Conservation (phyloP, 1,284 basidiomycete genomes). For the Ceratorhiza oryzae-sativae region DNA sequence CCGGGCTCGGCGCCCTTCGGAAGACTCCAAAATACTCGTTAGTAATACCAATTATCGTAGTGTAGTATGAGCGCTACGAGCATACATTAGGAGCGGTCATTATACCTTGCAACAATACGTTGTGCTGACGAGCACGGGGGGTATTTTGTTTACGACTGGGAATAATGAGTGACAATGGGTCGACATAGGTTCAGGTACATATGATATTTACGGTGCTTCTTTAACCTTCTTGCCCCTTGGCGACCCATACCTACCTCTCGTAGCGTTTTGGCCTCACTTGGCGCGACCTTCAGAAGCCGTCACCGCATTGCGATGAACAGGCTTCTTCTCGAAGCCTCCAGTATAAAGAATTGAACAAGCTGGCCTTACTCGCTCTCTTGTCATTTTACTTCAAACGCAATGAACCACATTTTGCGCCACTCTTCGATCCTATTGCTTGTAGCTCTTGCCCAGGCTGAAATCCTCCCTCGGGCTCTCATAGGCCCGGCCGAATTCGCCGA, state of each 20-base stretch:
- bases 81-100: too few relatives aligned
- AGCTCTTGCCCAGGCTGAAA: neutral
- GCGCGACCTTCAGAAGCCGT: neutral
- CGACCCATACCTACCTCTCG: neutral
- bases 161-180: too few relatives aligned
- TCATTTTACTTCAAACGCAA: neutral
- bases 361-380: neutral
- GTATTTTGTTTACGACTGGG: too few relatives aligned
- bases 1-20: too few relatives aligned
- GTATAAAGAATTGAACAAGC: too few relatives aligned
- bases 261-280: neutral
- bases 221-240: neutral
- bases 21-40: too few relatives aligned
- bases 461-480: neutral
- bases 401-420: neutral
- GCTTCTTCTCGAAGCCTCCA: neutral
- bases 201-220: neutral
- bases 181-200: conserved; percentile 14
- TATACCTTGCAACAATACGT: too few relatives aligned
- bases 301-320: neutral
- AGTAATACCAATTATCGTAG: too few relatives aligned
- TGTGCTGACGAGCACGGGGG: too few relatives aligned
- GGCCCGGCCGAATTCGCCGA: neutral
- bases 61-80: too few relatives aligned
- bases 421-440: neutral